phyloP scores from a whole-genome alignment of 805 yeast species.

The Martiniozyma abietophila region DNA sequence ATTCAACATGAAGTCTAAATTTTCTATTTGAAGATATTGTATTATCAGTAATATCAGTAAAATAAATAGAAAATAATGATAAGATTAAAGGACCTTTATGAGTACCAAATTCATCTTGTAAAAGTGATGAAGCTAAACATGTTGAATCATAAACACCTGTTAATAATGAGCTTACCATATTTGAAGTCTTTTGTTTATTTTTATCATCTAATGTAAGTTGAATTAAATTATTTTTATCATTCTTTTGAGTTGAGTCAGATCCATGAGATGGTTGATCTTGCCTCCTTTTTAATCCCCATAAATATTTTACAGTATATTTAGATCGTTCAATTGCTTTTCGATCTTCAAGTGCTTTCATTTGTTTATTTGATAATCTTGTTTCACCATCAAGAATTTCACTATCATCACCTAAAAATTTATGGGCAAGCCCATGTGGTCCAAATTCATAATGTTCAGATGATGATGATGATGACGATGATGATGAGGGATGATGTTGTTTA shows the following conservation, averaged over 20 bases:
- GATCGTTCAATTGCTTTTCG: neutral
- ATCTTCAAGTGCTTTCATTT: conserved; percentile 2
- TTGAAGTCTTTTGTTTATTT: conserved; percentile 20
- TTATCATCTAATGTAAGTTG: conserved; percentile 16
- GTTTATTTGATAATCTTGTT: neutral
- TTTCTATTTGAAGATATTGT: conserved; percentile 28
- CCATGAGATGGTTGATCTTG: too few species aligned
- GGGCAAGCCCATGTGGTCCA: conserved; percentile 1
- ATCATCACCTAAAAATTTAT: conserved; percentile 4
- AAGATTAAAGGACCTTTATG: conserved; percentile 77
- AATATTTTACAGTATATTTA: too few species aligned
- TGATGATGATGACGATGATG: neutral
- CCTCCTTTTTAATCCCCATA: conserved; percentile 4
- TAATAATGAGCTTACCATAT: conserved; percentile 40
- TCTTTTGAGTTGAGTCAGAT: neutral
- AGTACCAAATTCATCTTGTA: conserved; percentile 66
- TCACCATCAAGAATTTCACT: conserved; percentile 4
- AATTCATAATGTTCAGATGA: conserved; percentile 1
- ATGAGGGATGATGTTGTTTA: too few species aligned
- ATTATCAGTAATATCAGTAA: conserved; percentile 41
- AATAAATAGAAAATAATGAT: conserved; percentile 58
- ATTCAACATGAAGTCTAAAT: conserved; percentile 70
- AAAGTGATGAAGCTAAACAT: conserved; percentile 63
- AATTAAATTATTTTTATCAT: neutral
- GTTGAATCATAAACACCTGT: conserved; percentile 69